Evolutionary conservation across 208 protist species (phyloP).

Genomic region (Crithidia brevicula): DNA sequence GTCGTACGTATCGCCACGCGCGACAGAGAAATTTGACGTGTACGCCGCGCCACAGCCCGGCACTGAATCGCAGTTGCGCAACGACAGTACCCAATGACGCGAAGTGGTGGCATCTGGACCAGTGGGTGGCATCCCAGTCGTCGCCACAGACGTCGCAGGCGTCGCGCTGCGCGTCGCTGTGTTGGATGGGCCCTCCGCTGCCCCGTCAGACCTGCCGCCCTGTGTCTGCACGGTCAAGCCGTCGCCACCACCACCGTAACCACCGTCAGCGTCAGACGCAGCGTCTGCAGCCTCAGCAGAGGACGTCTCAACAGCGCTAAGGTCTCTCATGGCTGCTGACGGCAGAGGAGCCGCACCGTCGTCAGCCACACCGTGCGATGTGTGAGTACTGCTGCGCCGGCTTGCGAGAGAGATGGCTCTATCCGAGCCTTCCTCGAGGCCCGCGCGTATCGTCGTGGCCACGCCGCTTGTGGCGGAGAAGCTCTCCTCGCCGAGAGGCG

Average conservation of each 20-base stretch:
- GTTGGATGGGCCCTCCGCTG: not conserved
- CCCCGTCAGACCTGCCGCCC: not conserved
- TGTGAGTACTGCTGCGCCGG: conserved; percentile 9
- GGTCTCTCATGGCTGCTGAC: not conserved
- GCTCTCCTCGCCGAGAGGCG: not conserved
- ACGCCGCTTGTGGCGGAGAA: not conserved
- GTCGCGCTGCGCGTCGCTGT: not conserved
- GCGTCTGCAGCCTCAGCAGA: not conserved
- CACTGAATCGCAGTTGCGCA: conserved; percentile 68
- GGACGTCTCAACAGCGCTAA: not conserved
- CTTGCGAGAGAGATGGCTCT: not conserved
- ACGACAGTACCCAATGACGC: conserved; percentile 44
- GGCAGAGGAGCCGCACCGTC: not conserved
- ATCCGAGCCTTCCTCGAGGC: not conserved
- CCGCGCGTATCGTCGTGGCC: not conserved
- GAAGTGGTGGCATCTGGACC: conserved; percentile 9
- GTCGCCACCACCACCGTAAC: not conserved
- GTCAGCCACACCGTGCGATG: not conserved
- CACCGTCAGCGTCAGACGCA: not conserved
- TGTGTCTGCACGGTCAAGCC: not conserved
- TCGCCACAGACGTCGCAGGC: not conserved
- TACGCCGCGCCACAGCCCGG: conserved; percentile 63
- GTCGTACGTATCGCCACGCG: conserved; percentile 66
- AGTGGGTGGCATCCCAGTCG: not conserved
- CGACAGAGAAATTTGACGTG: conserved; percentile 60